Evolutionary conservation across 139 green algal species (phyloP), one percentile per base, ranked within the genome.

Genomic region (Monoraphidium neglectum): DNA sequence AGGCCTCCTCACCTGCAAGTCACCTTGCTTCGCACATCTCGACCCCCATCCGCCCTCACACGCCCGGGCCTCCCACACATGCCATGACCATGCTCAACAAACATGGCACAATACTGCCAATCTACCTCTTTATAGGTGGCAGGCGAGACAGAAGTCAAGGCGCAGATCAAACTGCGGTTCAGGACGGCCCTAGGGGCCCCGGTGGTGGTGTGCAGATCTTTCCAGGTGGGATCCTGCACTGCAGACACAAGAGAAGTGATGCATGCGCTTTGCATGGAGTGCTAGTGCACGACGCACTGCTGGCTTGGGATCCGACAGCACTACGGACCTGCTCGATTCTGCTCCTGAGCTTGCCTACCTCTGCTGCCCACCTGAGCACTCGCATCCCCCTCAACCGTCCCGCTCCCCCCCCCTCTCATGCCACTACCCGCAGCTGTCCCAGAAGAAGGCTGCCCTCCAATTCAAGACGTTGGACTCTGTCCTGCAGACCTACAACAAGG

Each of bases 111-210:
- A n/a, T n/a, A n/a, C n/a, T n/a, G n/a, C n/a, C n/a, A n/a, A n/a
- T n/a, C n/a, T n/a, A n/a, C n/a, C n/a, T n/a, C n/a, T n/a, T n/a
- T n/a, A n/a, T 84, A 96, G 91, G 83, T 97, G 13, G 90, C 94
- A 13, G 90, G 93, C 5, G 92, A 98, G 75, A 93, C 86, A 2
- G 96, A 99, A 78, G 91, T 97, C 13, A 98, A 98, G 74, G 96
- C 88, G 2, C 95, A 98, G 82, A 98, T 99, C 86, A 98, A 97
- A 85, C 85, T 99, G 72, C 84, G 93, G 15, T 94, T 99, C 78
- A 70, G 63, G 1, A 96, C 86, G 4, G 75, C 74, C 24, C 79
- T 64, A 6, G 82, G 85, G 18, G 82, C 91, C 69, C 86, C 90
- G 26, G 81, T 98, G 21, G 88, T 98, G 18, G 83, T 96, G 35